Base-by-base conservation (phyloP, 768 basidiomycete genomes). In the Fibroporia radiculosa region DNA sequence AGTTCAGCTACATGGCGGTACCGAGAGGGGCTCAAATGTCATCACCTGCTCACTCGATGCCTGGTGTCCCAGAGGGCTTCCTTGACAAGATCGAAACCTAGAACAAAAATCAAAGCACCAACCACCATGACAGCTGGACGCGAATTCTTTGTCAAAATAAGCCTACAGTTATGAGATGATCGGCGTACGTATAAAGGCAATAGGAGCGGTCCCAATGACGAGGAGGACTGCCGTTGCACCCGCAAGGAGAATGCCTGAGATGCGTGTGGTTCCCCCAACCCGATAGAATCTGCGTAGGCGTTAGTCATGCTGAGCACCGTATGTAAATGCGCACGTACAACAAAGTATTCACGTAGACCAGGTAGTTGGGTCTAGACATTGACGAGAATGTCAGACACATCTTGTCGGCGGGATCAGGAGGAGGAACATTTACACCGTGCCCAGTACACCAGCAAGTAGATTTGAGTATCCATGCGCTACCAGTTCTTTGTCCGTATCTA, bases 51-150 rank as follows among this genome's bases (percentile, higher is more conserved):
- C 18, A 90, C 90, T 13, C 93, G 80, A 64, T 88, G 77, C 36
- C 90, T 70, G 8, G 93, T 93, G 65, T 99, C 95, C 93, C 93
- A 98, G 7, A 97, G 61, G 0, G 96, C 93, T 63, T 97, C 95
- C 56, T 93, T 95, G 31, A 91, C 79, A 29, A 99, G 78, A 53
- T 98, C 95, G 40, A 97, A 77, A 0, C 93, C 96, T 26, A 98
- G 74, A 7, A 96, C 92, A 53, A 92, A 93, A 50, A 98, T 97
- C 44, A 99, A 70, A 2, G 91, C 82, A 1, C 84, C 82, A 12
- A 97, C 92, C 4, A 95, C 82, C 78, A 90, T 82, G 24, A 97
- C 83, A 45, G 92, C 91, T 93, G 49, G 10, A 11, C 0, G 24
- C 5, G 24, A n/a, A 32, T 41, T 37, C 32, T 14, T 27, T 20